Evolutionary conservation across 2,329 filamentous ascomycete species (phyloP), one percentile per base, ranked within the genome.

Genomic region (Elsinoe perseae): DNA sequence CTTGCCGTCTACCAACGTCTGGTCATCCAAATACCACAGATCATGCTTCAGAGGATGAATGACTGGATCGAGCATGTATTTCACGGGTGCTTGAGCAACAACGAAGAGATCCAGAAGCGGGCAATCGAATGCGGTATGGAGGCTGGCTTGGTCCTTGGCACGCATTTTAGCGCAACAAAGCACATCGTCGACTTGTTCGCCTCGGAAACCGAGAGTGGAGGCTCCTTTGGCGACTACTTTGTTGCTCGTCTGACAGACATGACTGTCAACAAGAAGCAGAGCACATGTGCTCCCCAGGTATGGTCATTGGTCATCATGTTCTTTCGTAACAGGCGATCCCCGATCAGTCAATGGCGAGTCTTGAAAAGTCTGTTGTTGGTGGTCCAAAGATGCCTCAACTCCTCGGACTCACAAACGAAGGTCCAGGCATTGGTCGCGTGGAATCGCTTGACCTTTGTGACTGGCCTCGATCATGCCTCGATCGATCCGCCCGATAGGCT

Each of bases 61-160:
- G 79, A 88, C 58, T 98, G 93, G 92, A 76, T 96, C 50, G 79
- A 86, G 53, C 86, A 95, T 67, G 74, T 95, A 18, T 83, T 97
- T 61, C 83, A 83, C 18, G 89, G 89, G 50, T 84, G 96, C 77
- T 77, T 95, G 36, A 90, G 89, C 69, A 82, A 75, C 28, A 75
- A 90, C 50, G 86, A 85, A 63, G 89, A 95, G 38, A 86, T 92
- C 44, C 81, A 89, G 46, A 75, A 76, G 4, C 81, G 85, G 42
- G 90, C 91, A 2, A 85, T 97, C 50, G 76, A 80, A 23, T 77
- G 93, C 9, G 89, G 88, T 1, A 76, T 85, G 2, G 82, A 89
- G 56, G 83, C 86, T 18, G 84, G 85, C 7, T 82, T 84, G 59
- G 72, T 75, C 1, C 76, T 93, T 3, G 87, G 88, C 2, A 80